Conservation (phyloP, 2,329 filamentous ascomycete species). For the Lomentospora prolificans region DNA sequence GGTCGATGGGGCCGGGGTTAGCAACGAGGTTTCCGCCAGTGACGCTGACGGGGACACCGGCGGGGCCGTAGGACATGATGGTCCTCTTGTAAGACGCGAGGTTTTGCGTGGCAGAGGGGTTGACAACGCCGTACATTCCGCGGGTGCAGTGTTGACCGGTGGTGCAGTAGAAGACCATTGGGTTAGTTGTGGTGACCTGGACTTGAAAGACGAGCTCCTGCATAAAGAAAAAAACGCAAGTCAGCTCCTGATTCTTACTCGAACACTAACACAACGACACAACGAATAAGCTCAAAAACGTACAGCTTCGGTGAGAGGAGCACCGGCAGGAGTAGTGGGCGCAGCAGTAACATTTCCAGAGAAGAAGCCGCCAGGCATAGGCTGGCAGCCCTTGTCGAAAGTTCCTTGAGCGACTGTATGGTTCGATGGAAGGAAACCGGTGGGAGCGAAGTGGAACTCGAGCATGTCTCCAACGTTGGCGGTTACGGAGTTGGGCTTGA, state of each 20-base stretch:
- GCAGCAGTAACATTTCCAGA: conserved; percentile 5
- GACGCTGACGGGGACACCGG: not conserved
- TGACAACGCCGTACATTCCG: conserved; percentile 23
- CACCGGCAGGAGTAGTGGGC: not conserved
- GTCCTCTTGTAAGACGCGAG: conserved; percentile 10
- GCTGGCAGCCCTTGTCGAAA: conserved; percentile 6
- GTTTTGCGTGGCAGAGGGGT: conserved; percentile 15
- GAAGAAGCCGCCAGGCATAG: conserved; percentile 3
- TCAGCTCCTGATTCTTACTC: not conserved
- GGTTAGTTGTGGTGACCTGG: conserved; percentile 18
- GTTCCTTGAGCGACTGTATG: conserved; percentile 8
- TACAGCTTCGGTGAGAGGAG: conserved; percentile 5
- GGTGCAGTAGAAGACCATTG: conserved; percentile 22
- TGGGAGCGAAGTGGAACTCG: conserved; percentile 38
- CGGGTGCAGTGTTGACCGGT: conserved; percentile 18
- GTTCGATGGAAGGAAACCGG: conserved; percentile 8
- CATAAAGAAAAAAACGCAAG: not conserved
- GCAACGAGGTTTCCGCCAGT: not conserved
- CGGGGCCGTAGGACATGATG: conserved; percentile 2
- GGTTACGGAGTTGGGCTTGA: conserved; percentile 32
- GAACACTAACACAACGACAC: too few relatives aligned
- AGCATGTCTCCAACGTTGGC: conserved; percentile 37
- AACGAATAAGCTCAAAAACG: not conserved
- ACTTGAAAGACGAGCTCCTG: conserved; percentile 17
- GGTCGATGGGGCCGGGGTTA: conserved; percentile 2